These are phyloP conservation scores for Dactylis glomerata DNA, from an alignment of 176 grass and related monocot species.

Conservation along the genomic window DNA sequence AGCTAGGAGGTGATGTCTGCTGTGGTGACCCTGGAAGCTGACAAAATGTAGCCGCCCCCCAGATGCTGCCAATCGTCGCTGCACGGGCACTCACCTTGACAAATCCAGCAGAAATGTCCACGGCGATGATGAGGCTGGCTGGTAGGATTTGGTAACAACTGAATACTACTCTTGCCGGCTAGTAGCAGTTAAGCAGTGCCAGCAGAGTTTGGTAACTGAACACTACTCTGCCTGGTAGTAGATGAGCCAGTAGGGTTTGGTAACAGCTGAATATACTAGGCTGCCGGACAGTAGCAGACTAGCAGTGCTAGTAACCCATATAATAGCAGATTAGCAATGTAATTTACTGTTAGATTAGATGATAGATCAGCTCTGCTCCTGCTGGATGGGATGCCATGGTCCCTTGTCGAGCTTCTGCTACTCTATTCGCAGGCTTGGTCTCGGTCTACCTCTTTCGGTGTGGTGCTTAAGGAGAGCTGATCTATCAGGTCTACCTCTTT, in stretches of 20 bases:
- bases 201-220: no score
- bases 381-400: neutral
- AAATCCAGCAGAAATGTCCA: constrained; percentile 4
- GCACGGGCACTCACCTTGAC: constrained; percentile 13
- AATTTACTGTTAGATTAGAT: neutral
- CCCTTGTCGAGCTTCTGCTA: neutral
- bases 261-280: neutral
- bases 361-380: neutral
- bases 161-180: neutral
- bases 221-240: no score
- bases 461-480: no score
- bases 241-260: neutral
- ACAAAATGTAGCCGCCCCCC: neutral
- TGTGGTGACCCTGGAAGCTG: constrained; percentile 13
- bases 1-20: constrained; percentile 27
- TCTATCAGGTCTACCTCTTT: no score
- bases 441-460: no score
- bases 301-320: neutral
- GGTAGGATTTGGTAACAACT: neutral
- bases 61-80: constrained; percentile 11
- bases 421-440: neutral
- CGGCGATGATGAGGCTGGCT: neutral
- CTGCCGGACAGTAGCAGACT: neutral
- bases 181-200: neutral
- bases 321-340: neutral